Evolutionary conservation across 768 basidiomycete species (phyloP).

Genomic region (Phylloporus arenicola): DNA sequence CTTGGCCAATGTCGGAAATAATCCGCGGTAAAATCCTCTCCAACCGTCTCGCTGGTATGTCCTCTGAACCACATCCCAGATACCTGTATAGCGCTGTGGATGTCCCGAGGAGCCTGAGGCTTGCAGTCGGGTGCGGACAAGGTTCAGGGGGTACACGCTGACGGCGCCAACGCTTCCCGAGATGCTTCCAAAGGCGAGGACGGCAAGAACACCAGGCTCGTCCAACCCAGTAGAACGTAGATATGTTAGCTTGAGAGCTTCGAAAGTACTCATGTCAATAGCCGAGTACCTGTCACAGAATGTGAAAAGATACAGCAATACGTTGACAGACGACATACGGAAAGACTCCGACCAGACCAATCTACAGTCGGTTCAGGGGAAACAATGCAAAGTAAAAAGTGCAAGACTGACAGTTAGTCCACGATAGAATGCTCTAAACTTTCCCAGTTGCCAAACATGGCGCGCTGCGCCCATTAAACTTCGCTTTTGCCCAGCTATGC

Average conservation of each 20-base stretch:
- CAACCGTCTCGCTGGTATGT: slow-evolving; percentile 85
- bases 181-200: slow-evolving; percentile 87
- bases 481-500: slow-evolving; percentile 61
- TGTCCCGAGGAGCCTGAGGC: slow-evolving; percentile 96
- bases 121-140: slow-evolving; percentile 91
- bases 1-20: slow-evolving; percentile 91
- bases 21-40: slow-evolving; percentile 90
- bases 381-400: slow-evolving; percentile 4
- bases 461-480: slow-evolving; percentile 58
- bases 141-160: slow-evolving; percentile 87
- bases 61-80: slow-evolving; percentile 73
- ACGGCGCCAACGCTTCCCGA: slow-evolving; percentile 93
- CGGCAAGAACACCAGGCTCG: slow-evolving; percentile 83
- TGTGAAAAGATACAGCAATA: slow-evolving; percentile 2
- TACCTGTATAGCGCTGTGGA: slow-evolving; percentile 85
- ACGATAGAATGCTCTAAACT: slow-evolving; percentile 81
- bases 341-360: slow-evolving; percentile 94
- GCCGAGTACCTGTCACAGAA: slow-evolving; percentile 63
- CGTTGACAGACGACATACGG: slow-evolving; percentile 50
- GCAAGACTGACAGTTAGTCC: slow-evolving; percentile 74
- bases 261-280: slow-evolving; percentile 97
- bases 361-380: slow-evolving; percentile 41
- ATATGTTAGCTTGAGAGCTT: slow-evolving; percentile 90
- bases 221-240: slow-evolving; percentile 79
- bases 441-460: slow-evolving; percentile 74